Evolutionary conservation across 2,329 filamentous ascomycete genomes (phyloP), one percentile per base, ranked within the genome.

Genomic region (Cryphonectria naterciae): DNA sequence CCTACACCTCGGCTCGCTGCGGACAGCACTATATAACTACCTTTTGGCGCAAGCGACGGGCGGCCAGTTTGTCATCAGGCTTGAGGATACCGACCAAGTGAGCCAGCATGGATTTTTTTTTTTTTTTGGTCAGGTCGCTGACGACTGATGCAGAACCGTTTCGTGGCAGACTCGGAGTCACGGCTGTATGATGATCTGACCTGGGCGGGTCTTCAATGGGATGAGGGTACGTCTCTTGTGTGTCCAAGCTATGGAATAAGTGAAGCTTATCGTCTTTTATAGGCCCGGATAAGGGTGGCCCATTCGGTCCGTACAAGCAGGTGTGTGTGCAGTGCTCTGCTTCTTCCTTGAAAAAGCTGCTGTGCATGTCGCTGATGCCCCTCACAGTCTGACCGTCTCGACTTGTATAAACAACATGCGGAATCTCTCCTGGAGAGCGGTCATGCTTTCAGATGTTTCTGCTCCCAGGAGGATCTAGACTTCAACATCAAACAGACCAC

Each of bases 21-120:
- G 96, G 71, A 99, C 96, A 0, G 97, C 97, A 0, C 82, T 99
- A n/a, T 98, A 94, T 84, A 98, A 97, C 77, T 98, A 95, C 75
- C 84, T 99, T 5, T 86, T 97, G n/a, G 95, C 96, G 0, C 93
- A 91, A 77, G 89, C 92, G 2, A 97, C 96, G 0, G 91, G 92
- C 5, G 96, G 96, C 8, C 92, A 97, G 79, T 99, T 99, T 77
- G 82, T 99, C 15, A 83, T 99, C 65, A 90, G 96, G 13, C 90
- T 99, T 74, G 96, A 99, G 83, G 96, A 99, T 80, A 99, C 96
- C 5, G 96, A 98, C 81, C 93, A 93, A 86, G 63, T 65, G 41
- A 65, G 41, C 25, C 19, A 2, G 10, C 60, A 35, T 25, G 8
- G 2, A 3, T 19, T 6, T 28, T 22, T 39, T 22, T n/a, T 11